These are phyloP conservation scores for Elsinoe perseae DNA, from an alignment of 2,329 filamentous ascomycete genomes.

Conservation along the genomic window DNA sequence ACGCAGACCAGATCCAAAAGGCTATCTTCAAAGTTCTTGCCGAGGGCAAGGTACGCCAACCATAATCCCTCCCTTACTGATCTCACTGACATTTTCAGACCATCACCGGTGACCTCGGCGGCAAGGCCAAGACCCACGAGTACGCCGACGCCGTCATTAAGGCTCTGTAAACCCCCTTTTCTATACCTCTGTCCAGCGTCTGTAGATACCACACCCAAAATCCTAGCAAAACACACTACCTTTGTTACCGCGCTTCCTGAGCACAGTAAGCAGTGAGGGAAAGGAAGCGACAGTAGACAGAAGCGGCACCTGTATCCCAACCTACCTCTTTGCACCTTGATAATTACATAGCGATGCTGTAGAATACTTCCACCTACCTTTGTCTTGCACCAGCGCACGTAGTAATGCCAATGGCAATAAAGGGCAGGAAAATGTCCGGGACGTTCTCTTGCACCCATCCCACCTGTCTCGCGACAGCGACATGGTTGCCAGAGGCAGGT, in stretches of 20 bases:
- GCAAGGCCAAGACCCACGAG: conserved; percentile 91
- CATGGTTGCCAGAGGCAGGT: conserved; percentile 22
- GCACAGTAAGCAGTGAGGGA: neutral
- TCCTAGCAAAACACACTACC: neutral
- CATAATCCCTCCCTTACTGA: neutral
- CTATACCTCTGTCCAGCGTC: neutral
- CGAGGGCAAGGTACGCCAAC: conserved; percentile 69
- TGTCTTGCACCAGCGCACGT: too few species aligned
- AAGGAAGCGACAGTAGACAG: conserved; percentile 13
- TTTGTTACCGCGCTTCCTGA: neutral
- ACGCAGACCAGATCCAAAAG: conserved; percentile 83
- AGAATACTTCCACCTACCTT: neutral
- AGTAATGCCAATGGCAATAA: too few species aligned
- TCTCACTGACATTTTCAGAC: conserved; percentile 36
- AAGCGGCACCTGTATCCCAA: neutral
- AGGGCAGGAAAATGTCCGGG: conserved; percentile 25
- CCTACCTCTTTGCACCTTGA: neutral
- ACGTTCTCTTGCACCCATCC: conserved; percentile 33
- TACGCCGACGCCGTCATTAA: conserved; percentile 88
- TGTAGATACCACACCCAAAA: conserved; percentile 5
- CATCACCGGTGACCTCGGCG: conserved; percentile 91
- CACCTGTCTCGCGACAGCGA: conserved; percentile 25
- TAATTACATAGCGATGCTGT: conserved; percentile 10
- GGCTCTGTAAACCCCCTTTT: conserved; percentile 35
- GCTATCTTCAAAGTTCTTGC: conserved; percentile 92